Percentiles rank a stretch among this genome's conserved stretches.
These are phyloP conservation scores for Pleurotus sapidus DNA, from an alignment of 768 basidiomycete genomes.

Conservation along the genomic window DNA sequence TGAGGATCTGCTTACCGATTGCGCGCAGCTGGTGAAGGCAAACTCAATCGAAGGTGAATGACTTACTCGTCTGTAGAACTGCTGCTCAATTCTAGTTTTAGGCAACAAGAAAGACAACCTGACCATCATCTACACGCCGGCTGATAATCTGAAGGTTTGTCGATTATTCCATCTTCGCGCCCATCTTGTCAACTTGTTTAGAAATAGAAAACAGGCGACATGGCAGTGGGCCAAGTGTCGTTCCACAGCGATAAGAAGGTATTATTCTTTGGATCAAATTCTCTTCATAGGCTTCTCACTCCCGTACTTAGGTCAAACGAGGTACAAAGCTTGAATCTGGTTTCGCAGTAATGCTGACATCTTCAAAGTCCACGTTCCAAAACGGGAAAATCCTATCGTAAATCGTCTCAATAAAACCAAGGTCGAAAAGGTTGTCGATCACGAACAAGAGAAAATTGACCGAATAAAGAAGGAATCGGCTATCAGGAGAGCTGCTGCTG, in stretches of 20 bases:
- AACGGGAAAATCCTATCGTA: constrained; percentile 85
- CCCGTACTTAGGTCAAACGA: constrained; percentile 10
- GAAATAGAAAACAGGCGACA: constrained; percentile 92
- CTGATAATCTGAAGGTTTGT: constrained; percentile 83
- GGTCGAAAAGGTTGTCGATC: constrained; percentile 78
- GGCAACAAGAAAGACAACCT: constrained; percentile 96
- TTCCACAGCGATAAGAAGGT: constrained; percentile 92
- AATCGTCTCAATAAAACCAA: constrained; percentile 96
- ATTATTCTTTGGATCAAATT: constrained; percentile 11
- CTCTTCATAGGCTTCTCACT: not conserved
- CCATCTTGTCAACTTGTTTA: not conserved
- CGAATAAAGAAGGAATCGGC: constrained; percentile 77
- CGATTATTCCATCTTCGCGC: not conserved
- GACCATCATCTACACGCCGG: constrained; percentile 93
- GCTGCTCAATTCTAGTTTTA: constrained; percentile 23
- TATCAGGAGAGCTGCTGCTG: constrained; percentile 55
- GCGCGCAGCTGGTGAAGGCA: constrained; percentile 94
- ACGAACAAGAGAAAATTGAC: constrained; percentile 85
- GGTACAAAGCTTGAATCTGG: not conserved
- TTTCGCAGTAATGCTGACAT: not conserved
- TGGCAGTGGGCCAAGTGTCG: constrained; percentile 95
- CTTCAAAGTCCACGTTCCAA: constrained; percentile 66
- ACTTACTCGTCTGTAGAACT: too few species aligned
- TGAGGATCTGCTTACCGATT: constrained; percentile 71
- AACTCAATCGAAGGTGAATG: constrained; percentile 89